phyloP scores from a whole-genome alignment of 768 basidiomycete genomes.

The Xerocomellus chrysenteron region DNA sequence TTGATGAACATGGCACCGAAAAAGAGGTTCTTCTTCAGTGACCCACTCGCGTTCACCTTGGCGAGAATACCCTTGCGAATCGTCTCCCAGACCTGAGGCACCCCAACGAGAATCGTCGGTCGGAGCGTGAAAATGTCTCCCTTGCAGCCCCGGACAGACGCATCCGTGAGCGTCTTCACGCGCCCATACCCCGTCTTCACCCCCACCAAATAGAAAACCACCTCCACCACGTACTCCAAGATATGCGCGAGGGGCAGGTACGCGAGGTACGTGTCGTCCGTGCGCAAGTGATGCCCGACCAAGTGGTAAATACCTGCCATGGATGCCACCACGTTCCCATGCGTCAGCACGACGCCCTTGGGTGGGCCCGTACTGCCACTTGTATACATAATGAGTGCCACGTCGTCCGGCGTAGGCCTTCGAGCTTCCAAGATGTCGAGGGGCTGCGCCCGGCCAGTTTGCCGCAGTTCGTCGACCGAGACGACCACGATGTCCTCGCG shows the following conservation, averaged over 20 bases:
- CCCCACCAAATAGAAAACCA: slow-evolving; percentile 70
- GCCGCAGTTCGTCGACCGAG: slow-evolving; percentile 69
- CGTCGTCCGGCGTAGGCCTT: slow-evolving; percentile 50
- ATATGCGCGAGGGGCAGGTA: slow-evolving; percentile 95
- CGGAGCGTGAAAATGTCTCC: slow-evolving; percentile 84
- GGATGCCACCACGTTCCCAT: slow-evolving; percentile 82
- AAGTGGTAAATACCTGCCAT: slow-evolving; percentile 79
- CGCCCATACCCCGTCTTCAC: slow-evolving; percentile 86
- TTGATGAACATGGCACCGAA: slow-evolving; percentile 75
- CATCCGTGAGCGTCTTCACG: slow-evolving; percentile 94
- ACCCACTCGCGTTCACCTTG: slow-evolving; percentile 71
- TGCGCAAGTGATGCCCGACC: slow-evolving; percentile 51
- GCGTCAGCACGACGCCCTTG: slow-evolving; percentile 90
- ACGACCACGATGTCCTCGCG: slow-evolving; percentile 61
- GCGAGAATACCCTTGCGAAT: slow-evolving; percentile 92
- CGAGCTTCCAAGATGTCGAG: slow-evolving; percentile 49
- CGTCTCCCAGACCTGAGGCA: slow-evolving; percentile 96
- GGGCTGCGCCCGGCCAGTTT: slow-evolving; percentile 58
- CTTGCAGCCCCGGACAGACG: slow-evolving; percentile 82
- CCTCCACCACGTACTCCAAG: slow-evolving; percentile 92
- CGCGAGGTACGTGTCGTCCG: slow-evolving; percentile 59
- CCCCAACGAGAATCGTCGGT: slow-evolving; percentile 91
- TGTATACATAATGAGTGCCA: slow-evolving; percentile 81
- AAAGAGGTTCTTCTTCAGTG: slow-evolving; percentile 75
- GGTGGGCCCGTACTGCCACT: slow-evolving; percentile 89